Evolutionary conservation across 2,329 filamentous ascomycete species (phyloP), one percentile per base, ranked within the genome.

Genomic region (Xylaria digitata): DNA sequence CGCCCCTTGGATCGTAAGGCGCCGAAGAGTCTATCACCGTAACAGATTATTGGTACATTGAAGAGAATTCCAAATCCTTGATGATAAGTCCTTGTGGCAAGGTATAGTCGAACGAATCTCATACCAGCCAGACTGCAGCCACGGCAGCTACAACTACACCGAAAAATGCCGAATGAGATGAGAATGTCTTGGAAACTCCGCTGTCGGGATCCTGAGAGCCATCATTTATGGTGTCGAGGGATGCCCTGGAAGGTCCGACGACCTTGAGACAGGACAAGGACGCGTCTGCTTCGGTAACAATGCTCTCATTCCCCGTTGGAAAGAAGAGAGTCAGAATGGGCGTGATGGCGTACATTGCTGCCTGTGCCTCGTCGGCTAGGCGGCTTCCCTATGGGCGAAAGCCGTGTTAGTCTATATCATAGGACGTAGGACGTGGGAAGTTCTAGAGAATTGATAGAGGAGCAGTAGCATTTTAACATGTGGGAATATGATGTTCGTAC

Each of bases 261-360:
- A 64, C 60, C 50, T 75, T 75, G 37, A 73, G 17, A 32, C 73
- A 75, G 6, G 70, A 54, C 40, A 75, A 15, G 5, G 72, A 72
- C 21, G 70, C 71, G 17, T 74, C 72, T 13, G 59, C 40, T 5
- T 59, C 46, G 6, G n/a, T 50, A 11, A 70, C 46, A 0, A 65
- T 6, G 32, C 64, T 70, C 30, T 61, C 63, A 13, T 70, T 61
- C 2, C 59, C 65, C 2, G 30, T 61, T 0, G 70, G 69, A 11
- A 67, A 75, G 56, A 73, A 74, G 17, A 74, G 45, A 0, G 73
- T 75, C 17, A 75, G 56, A 19, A 74, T 66, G 1, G 73, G 73
- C 0, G 73, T 75, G 37, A 75, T 71, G n/a, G 63, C 68, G 40
- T 34, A 71, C n/a, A 50, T 11, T 34, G 70, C 67, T 30, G 40